Base-by-base conservation (phyloP, 768 basidiomycete species). In the Boletus eberwhitei region DNA sequence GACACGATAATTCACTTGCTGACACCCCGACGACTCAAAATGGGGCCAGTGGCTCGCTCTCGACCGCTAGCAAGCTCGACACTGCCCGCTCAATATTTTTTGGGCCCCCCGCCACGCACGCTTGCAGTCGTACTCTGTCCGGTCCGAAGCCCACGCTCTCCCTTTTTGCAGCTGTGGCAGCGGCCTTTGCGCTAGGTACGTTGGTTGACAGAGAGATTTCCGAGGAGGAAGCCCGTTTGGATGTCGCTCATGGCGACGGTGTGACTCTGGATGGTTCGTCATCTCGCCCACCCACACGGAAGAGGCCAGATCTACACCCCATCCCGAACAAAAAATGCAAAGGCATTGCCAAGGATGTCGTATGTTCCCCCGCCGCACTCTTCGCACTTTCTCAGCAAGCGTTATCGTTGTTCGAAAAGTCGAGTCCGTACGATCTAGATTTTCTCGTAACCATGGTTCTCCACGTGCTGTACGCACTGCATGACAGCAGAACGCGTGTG, bases 141-240 rank as follows among this genome's bases (percentile, higher is more conserved):
- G 39, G 54, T 17, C 53, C 63, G 37, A 62, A 56, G 47, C 65
- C 62, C 4, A 60, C 70, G 0, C 55, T 71, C 8, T 73, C 71
- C 34, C 80, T 88, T 62, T 88, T 88, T 57, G 81, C 84, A 0
- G 74, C 79, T 2, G 76, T 81, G 41, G 79, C 80, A 46, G 82
- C 81, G 1, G 75, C 79, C 2, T 77, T 87, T 37, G 86, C 87
- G 2, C 64, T 88, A 49, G 87, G 85, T 29, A 78, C 79, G 42
- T 65, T 77, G 43, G 65, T 73, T 9, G 70, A 74, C 4, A 63
- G 63, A 58, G 67, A 68, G 36, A 52, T 68, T 19, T 42, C 60
- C 48, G 61, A 67, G 49, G 67, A 68, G 26, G 68, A 68, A 58
- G 52, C 40, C 4, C 68, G 67, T 31, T 41, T 70, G 42, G 68